These are phyloP conservation scores for Trypanosoma brucei DNA, from an alignment of 208 protist species.

Conservation along the genomic window DNA sequence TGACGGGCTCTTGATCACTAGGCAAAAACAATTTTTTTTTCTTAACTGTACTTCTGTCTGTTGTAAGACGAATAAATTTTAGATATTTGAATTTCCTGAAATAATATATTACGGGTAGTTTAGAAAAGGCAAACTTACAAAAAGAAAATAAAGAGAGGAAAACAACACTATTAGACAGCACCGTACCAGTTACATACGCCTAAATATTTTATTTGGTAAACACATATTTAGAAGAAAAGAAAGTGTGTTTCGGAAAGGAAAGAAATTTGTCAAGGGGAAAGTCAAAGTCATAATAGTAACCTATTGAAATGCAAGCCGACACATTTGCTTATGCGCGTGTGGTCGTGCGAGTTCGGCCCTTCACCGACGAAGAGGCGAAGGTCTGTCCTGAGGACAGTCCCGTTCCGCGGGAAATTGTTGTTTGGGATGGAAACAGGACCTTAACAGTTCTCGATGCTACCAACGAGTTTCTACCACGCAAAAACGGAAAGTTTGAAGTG, in stretches of 20 bases:
- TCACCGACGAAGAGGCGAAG: conserved; percentile 54
- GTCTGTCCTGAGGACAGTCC: conserved; percentile 63
- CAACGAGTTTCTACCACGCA: conserved; percentile 57
- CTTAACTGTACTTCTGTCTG: too few species aligned
- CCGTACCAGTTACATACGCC: too few species aligned
- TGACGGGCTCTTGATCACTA: too few species aligned
- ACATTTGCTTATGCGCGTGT: conserved; percentile 26
- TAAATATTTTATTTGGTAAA: too few species aligned
- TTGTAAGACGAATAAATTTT: too few species aligned
- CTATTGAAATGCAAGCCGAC: conserved; percentile 8
- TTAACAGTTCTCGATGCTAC: conserved; percentile 65
- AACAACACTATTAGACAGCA: too few species aligned
- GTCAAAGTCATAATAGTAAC: neutral
- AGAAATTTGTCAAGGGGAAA: neutral
- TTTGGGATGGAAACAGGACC: conserved; percentile 46
- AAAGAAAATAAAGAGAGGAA: too few species aligned
- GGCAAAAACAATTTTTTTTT: too few species aligned
- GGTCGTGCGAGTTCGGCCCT: conserved; percentile 77
- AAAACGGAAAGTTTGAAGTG: conserved; percentile 54
- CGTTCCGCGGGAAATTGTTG: conserved; percentile 62
- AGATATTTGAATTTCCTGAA: too few species aligned
- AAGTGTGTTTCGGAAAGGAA: conserved; percentile 1
- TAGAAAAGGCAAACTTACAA: too few species aligned
- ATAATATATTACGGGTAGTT: too few species aligned
- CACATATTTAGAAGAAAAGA: conserved; percentile 12